Percentiles rank a stretch among this genome's conserved stretches.
Evolutionary conservation across 352 stramenopile species (phyloP).

Genomic region (Phytophthora podocarpi): DNA sequence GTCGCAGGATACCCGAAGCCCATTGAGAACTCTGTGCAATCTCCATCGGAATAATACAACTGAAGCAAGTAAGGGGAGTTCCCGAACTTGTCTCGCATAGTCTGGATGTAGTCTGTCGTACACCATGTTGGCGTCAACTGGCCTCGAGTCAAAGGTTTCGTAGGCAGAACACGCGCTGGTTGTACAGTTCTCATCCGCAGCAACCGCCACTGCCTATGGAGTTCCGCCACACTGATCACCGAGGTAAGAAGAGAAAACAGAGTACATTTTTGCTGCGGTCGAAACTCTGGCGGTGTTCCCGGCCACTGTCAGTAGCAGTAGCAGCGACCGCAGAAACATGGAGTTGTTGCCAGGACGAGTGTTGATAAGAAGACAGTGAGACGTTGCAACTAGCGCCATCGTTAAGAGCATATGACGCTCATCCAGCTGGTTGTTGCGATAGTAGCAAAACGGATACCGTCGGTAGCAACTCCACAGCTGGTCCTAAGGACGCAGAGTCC

Average conservation of each 20-base stretch:
- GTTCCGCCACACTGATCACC: constrained; percentile 10
- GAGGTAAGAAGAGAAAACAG: constrained; percentile 8
- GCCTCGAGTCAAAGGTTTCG: background rate
- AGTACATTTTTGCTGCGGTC: constrained; percentile 1
- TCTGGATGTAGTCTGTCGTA: constrained; percentile 7
- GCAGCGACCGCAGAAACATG: background rate
- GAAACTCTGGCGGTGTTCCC: background rate
- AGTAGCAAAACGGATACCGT: too few relatives aligned
- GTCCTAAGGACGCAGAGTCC: too few relatives aligned
- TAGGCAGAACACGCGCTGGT: background rate
- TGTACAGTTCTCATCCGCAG: constrained; percentile 4
- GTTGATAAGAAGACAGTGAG: too few relatives aligned
- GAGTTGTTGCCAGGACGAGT: background rate
- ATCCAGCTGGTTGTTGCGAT: background rate
- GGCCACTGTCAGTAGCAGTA: background rate
- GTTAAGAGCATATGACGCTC: background rate
- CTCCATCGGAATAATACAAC: background rate
- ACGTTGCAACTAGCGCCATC: background rate
- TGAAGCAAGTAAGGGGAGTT: constrained; percentile 15
- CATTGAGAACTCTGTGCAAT: constrained; percentile 1
- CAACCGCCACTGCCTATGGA: constrained; percentile 1
- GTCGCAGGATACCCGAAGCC: constrained; percentile 9
- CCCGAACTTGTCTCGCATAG: constrained; percentile 13
- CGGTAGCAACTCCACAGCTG: too few relatives aligned
- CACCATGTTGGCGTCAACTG: constrained; percentile 11